Conservation (phyloP, 202 grass and related monocot species). For the Setaria italica region DNA sequence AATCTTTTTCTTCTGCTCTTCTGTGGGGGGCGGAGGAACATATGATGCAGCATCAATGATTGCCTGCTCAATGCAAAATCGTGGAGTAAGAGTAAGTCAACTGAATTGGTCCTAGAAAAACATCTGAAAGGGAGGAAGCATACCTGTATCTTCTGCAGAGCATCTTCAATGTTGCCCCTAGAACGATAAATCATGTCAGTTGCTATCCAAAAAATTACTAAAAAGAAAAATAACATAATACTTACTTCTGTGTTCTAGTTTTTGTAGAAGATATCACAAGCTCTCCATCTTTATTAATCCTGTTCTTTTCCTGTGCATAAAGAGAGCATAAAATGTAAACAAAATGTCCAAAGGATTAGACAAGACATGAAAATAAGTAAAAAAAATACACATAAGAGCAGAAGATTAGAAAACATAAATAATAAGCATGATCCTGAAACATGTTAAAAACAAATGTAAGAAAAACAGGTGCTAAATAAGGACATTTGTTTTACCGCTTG, state of each 20-base stretch:
- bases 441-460: neutral
- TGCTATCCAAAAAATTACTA: slow-evolving; percentile 32
- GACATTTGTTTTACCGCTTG: slow-evolving; percentile 64
- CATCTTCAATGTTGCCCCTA: slow-evolving; percentile 94
- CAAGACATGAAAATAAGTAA: slow-evolving; percentile 18
- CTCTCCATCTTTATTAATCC: slow-evolving; percentile 91
- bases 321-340: slow-evolving; percentile 34
- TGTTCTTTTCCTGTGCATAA: slow-evolving; percentile 84
- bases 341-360: slow-evolving; percentile 32
- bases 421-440: neutral
- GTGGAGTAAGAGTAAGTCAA: slow-evolving; percentile 47
- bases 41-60: slow-evolving; percentile 96
- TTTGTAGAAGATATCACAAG: slow-evolving; percentile 98
- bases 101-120: slow-evolving; percentile 25
- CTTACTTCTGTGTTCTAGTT: slow-evolving; percentile 95
- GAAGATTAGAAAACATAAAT: neutral
- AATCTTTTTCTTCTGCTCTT: slow-evolving; percentile 94
- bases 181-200: slow-evolving; percentile 42
- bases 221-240: slow-evolving; percentile 23
- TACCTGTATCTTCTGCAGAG: slow-evolving; percentile 95
- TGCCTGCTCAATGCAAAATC: slow-evolving; percentile 55
- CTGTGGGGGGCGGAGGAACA: slow-evolving; percentile 88
- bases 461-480: slow-evolving; percentile 16
- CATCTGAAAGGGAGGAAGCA: slow-evolving; percentile 10
- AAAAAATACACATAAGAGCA: slow-evolving; percentile 20